Percentiles rank a stretch among this genome's conserved stretches.
These are phyloP conservation scores for Articulospora tetracladia DNA, from an alignment of 495 filamentous ascomycete genomes.

Conservation along the genomic window DNA sequence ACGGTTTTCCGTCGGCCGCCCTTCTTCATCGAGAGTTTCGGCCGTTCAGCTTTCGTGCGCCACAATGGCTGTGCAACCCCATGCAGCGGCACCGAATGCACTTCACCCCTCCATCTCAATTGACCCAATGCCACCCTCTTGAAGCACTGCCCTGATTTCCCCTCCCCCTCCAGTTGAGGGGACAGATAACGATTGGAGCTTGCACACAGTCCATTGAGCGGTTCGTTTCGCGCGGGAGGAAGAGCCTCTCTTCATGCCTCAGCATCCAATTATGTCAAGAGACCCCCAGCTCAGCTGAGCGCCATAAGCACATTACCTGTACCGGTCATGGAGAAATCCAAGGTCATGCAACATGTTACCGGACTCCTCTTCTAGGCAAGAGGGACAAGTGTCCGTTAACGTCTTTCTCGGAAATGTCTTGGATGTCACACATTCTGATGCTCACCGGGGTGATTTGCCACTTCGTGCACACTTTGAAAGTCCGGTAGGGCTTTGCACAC, in stretches of 20 bases:
- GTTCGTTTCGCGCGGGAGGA: background rate
- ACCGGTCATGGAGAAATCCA: background rate
- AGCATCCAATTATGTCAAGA: background rate
- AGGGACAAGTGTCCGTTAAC: background rate
- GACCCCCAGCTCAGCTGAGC: background rate
- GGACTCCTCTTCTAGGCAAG: background rate
- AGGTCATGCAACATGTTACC: background rate
- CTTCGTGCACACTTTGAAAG: background rate
- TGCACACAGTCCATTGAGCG: background rate
- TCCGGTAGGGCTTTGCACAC: slow-evolving; percentile 5
- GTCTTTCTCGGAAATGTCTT: background rate
- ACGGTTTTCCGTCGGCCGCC: background rate
- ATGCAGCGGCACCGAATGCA: background rate
- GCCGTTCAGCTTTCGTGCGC: background rate
- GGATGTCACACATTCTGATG: slow-evolving; percentile 8
- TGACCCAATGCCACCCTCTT: slow-evolving; percentile 1
- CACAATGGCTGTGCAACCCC: slow-evolving; percentile 4
- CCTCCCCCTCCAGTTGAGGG: background rate
- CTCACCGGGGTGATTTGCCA: background rate
- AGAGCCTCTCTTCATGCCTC: background rate
- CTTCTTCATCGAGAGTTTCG: background rate
- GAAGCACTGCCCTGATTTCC: slow-evolving; percentile 7
- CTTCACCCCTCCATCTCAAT: slow-evolving; percentile 7
- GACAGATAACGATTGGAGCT: slow-evolving; percentile 1
- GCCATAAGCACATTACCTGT: slow-evolving; percentile 2